Evolutionary conservation across 768 basidiomycete genomes (phyloP).

Genomic region (Calvatia gigantea): DNA sequence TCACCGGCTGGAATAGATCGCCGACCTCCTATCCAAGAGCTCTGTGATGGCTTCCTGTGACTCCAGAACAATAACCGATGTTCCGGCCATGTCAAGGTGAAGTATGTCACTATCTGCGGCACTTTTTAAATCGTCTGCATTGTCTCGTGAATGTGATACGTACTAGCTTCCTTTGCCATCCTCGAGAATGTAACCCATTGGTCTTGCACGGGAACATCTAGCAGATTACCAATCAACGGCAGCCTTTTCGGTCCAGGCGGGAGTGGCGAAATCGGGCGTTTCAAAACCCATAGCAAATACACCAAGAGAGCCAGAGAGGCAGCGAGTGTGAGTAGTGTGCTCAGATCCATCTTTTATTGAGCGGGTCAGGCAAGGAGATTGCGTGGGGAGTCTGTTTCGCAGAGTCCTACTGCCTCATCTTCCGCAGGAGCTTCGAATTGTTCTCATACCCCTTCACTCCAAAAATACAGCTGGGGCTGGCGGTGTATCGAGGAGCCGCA

Average conservation of each 20-base stretch:
- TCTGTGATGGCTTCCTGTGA: conserved; percentile 17
- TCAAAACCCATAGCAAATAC: not conserved
- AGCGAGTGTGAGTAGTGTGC: not conserved
- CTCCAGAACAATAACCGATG: conserved; percentile 16
- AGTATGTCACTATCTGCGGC: conserved; percentile 13
- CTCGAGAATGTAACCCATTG: conserved; percentile 38
- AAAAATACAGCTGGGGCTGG: too few species aligned
- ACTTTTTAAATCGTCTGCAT: too few species aligned
- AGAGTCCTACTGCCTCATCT: too few species aligned
- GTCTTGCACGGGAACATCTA: conserved; percentile 36
- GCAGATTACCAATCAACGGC: conserved; percentile 41
- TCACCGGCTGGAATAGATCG: conserved; percentile 19
- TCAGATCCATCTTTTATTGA: too few species aligned
- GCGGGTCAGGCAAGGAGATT: too few species aligned
- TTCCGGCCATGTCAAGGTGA: conserved; percentile 15
- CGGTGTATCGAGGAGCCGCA: too few species aligned
- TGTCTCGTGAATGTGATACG: too few species aligned
- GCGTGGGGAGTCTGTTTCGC: too few species aligned
- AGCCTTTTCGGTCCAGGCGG: conserved; percentile 40
- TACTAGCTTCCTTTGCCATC: conserved; percentile 40
- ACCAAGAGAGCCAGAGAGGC: not conserved
- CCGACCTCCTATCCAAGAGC: conserved; percentile 18
- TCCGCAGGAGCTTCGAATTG: too few species aligned
- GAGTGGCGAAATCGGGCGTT: conserved; percentile 21
- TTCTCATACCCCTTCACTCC: too few species aligned